These are phyloP conservation scores for Phytophthora hibernalis DNA, from an alignment of 352 stramenopile genomes.

Conservation along the genomic window DNA sequence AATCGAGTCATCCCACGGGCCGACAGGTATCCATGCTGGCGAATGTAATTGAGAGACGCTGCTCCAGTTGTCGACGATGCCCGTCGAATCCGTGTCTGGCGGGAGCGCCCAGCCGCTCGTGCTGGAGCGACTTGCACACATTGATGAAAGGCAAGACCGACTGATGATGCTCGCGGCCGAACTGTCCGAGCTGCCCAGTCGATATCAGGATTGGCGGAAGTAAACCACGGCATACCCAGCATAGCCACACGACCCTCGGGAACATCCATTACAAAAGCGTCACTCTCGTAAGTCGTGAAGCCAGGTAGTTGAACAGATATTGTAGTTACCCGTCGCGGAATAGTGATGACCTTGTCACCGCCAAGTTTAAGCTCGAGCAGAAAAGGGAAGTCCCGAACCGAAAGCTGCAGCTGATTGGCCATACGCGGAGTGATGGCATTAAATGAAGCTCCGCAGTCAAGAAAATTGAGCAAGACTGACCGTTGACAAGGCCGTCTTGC, in stretches of 20 bases:
- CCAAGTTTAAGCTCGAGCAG: not conserved
- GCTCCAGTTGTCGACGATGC: not conserved
- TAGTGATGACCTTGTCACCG: not conserved
- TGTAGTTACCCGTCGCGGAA: not conserved
- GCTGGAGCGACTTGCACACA: not conserved
- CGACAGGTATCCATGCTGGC: not conserved
- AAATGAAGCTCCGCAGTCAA: not conserved
- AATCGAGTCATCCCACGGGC: not conserved
- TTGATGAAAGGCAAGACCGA: not conserved
- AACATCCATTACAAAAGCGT: not conserved
- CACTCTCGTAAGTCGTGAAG: not conserved
- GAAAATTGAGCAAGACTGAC: not conserved
- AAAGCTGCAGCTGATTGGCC: not conserved
- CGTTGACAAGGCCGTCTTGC: too few relatives aligned
- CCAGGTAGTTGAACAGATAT: not conserved
- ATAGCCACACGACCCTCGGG: not conserved
- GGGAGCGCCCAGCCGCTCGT: not conserved
- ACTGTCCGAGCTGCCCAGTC: not conserved
- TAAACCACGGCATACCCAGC: slow-evolving; percentile 2
- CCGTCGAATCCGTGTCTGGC: not conserved
- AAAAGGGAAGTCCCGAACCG: not conserved
- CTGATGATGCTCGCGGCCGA: not conserved
- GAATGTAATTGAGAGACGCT: not conserved
- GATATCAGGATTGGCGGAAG: slow-evolving; percentile 1
- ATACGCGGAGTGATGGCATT: not conserved